Percentiles rank a stretch among this genome's conserved stretches.
Evolutionary conservation across 352 stramenopile species (phyloP).

Genomic region (Phytophthora sojae): DNA sequence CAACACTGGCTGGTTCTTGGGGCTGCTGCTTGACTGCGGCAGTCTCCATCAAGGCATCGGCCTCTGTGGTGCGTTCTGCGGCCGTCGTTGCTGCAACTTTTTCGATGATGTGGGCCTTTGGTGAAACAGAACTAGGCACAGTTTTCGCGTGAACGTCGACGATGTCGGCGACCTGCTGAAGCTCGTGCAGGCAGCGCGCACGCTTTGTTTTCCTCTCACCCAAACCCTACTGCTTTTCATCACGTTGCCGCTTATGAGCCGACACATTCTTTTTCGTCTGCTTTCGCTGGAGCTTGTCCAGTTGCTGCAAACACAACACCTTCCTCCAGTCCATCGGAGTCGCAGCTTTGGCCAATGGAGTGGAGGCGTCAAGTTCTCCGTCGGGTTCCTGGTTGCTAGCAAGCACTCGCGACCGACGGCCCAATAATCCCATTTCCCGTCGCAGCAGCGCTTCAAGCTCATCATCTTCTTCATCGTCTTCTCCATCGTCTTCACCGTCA

Average conservation of each 20-base stretch:
- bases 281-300: not conserved
- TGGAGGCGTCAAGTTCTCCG: not conserved
- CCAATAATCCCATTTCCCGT: not conserved
- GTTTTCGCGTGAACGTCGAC: not conserved
- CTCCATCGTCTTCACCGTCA: not conserved
- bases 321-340: too few relatives aligned
- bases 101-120: not conserved
- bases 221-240: not conserved
- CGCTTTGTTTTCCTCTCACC: constrained; percentile 7
- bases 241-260: not conserved
- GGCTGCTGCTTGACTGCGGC: not conserved
- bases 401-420: too few relatives aligned
- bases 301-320: too few relatives aligned
- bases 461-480: not conserved
- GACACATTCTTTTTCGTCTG: not conserved
- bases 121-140: not conserved
- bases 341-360: not conserved
- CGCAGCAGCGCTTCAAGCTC: not conserved
- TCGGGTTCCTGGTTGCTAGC: not conserved
- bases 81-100: not conserved
- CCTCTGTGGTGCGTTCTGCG: not conserved
- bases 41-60: not conserved
- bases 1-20: too few relatives aligned
- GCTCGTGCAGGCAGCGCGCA: constrained; percentile 12
- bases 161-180: constrained; percentile 1